Evolutionary conservation across 768 basidiomycete genomes (phyloP), one percentile per base, ranked within the genome.

Genomic region (Wakefieldia striispora): DNA sequence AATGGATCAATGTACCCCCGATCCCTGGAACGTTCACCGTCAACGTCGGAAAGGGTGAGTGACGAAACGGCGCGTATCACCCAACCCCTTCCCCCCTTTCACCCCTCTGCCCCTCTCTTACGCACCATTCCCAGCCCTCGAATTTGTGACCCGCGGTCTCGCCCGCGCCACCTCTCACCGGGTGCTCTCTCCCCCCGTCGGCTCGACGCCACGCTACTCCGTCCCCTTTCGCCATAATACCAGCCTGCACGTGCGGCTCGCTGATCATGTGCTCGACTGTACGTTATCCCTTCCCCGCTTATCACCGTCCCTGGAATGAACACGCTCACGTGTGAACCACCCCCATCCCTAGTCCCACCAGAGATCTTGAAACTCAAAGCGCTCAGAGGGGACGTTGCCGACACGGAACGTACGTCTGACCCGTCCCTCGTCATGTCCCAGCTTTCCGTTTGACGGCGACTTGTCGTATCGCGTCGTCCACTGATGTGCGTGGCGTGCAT

Each of bases 151-250:
- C 0, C 78, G 78, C 29, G 86, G 86, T 11, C 73, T 91, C 4
- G 86, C 86, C 3, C 77, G 85, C 14, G 90, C 90, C 3, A 92
- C 90, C 0, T 89, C 86, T 0, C 90, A 92, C 55, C 80, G 86
- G 1, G 90, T 92, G 1, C 67, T 90, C 29, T 88, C 86, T 0
- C 90, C 89, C 1, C 68, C 73, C 2, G 48, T 67, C 10, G 77
- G 56, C 13, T 70, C 74, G 0, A 81, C 80, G 0, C 80, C 87
- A 0, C 82, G 90, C 10, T 91, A 89, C 67, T 91, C 88, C 0
- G 79, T 92, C 0, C 90, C 90, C 0, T 90, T 90, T 70, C 91
- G 92, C 78, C 89, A 91, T 58, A 88, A 83, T 55, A 90, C 91
- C 45, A 71, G 81, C 6, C 70, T 86, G 38, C 70, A 75, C 33